phyloP scores from a whole-genome alignment of 192 early-diverging fungal species.

The Podila epicladia region DNA sequence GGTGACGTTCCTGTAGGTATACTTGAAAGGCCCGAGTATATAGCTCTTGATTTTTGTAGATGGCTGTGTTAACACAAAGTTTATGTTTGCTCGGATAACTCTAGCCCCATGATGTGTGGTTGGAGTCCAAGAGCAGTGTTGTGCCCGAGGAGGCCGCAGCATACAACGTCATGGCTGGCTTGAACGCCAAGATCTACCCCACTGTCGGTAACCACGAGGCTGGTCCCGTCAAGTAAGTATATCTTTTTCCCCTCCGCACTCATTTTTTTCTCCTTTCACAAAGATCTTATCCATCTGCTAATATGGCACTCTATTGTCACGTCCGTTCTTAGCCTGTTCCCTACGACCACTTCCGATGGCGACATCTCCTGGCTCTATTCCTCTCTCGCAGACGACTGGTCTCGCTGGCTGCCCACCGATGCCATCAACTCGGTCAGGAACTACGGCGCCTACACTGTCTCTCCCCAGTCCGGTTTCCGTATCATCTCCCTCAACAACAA shows the following conservation, averaged over 20 bases:
- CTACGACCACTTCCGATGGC: slow-evolving; percentile 29
- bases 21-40: background rate
- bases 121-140: slow-evolving; percentile 41
- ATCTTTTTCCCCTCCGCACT: background rate
- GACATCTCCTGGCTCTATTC: slow-evolving; percentile 58
- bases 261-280: background rate
- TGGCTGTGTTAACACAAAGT: slow-evolving; percentile 32
- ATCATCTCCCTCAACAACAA: slow-evolving; percentile 67
- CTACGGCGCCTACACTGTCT: slow-evolving; percentile 57
- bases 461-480: slow-evolving; percentile 54
- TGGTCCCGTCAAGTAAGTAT: slow-evolving; percentile 48
- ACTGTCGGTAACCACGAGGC: slow-evolving; percentile 65
- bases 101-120: slow-evolving; percentile 66
- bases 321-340: slow-evolving; percentile 14
- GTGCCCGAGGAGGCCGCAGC: slow-evolving; percentile 30
- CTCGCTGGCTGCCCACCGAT: slow-evolving; percentile 52
- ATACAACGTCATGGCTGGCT: slow-evolving; percentile 39
- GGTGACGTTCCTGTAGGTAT: slow-evolving; percentile 56
- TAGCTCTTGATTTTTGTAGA: slow-evolving; percentile 27
- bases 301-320: no score
- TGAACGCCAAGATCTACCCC: slow-evolving; percentile 52
- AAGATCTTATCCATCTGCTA: no score
- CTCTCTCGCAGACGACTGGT: slow-evolving; percentile 52
- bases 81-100: slow-evolving; percentile 46
- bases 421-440: slow-evolving; percentile 42